Base-by-base conservation (phyloP, 352 stramenopile species). In the Globisporangium okanoganense region DNA sequence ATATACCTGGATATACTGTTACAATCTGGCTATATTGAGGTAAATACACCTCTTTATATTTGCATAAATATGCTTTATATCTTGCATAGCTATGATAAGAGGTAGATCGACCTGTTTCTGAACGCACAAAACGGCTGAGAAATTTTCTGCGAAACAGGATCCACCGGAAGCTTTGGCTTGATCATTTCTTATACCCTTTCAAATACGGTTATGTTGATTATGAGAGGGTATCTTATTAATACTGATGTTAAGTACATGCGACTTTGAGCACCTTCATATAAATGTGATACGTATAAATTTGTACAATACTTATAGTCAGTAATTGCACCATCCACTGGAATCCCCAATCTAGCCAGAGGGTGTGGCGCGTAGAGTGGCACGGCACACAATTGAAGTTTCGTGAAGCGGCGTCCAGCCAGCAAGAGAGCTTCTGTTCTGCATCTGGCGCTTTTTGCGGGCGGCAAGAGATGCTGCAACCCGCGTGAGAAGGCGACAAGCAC, bases 391-490 rank as follows among this genome's bases (percentile, higher is more conserved):
- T 45, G 40, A 45, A 45, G 40, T 45, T 45, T 22, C 40, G 40
- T 18, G 16, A 45, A 45, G 40, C 40, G 40, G 40, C 18, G 40
- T 45, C 40, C 16, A 45, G 40, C 29, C 29, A 33, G 44, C 35
- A 55, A n/a, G n/a, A n/a, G 33, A 55, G 48, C 40, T 55, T 55
- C 18, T 55, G 48, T 55, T 40, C 48, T 16, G 47, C 24, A 45
- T 45, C 16, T 20, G 48, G 48, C 48, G 27, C 48, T 55, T 54
- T 54, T 55, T 22, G 48, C 14, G 47, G 24, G 24, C 14, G 47
- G 13, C 36, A 43, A 45, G 40, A 45, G 40, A 45, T 22, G 40
- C 18, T 43, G 36, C 36, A n/a, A 14, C 31, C 31, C 7, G 7
- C 31, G 31, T n/a, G 13, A 43, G 13, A 43, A n/a, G 8, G 36